These are phyloP conservation scores for Blastobotrys ciferrii DNA, from an alignment of 1,139 yeast genomes.

Conservation along the genomic window DNA sequence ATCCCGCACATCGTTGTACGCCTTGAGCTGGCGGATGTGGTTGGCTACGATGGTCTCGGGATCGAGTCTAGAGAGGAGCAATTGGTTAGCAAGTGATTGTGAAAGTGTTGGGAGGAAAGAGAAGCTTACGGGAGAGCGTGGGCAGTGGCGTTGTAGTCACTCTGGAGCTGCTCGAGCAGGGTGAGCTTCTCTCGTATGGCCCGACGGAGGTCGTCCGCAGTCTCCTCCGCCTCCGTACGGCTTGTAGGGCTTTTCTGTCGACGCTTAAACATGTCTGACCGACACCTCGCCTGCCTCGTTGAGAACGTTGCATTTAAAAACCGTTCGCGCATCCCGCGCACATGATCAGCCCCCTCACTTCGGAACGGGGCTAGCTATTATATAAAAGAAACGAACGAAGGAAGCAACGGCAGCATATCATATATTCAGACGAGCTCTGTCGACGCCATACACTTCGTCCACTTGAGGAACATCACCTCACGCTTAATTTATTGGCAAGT, in stretches of 20 bases:
- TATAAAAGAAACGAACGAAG: not conserved
- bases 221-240: not conserved
- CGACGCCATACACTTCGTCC: no score
- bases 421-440: no score
- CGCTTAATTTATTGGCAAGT: no score
- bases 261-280: slow-evolving; percentile 6
- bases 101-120: not conserved
- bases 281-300: slow-evolving; percentile 1
- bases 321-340: not conserved
- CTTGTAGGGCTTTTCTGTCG: not conserved
- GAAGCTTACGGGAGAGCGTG: slow-evolving; percentile 7
- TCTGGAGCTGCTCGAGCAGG: slow-evolving; percentile 4
- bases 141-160: not conserved
- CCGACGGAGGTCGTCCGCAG: not conserved
- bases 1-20: slow-evolving; percentile 52
- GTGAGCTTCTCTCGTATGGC: not conserved
- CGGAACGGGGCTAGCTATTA: not conserved
- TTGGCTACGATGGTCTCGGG: slow-evolving; percentile 39
- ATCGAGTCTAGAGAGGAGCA: slow-evolving; percentile 10
- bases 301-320: not conserved
- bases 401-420: no score
- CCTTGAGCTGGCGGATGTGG: slow-evolving; percentile 46
- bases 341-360: not conserved
- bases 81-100: not conserved
- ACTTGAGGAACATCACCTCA: no score